A percentile compares a stretch with the other conserved stretches of the same genome.
Conservation (phyloP, 352 stramenopile species). For the Pythium utonaiense region DNA sequence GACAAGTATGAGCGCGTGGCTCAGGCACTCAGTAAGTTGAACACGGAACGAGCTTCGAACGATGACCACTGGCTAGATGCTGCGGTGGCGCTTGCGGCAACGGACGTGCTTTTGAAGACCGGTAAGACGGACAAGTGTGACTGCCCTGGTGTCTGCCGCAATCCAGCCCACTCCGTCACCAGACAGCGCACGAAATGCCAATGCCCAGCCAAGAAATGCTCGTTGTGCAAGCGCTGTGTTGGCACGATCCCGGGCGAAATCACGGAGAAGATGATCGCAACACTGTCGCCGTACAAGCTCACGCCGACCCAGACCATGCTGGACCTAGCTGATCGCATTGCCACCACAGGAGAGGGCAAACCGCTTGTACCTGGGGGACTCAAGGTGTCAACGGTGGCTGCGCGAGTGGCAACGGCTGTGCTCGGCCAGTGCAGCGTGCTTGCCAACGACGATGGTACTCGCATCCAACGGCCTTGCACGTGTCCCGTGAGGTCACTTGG, state of each 20-base stretch:
- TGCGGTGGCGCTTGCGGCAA: slow-evolving; percentile 69
- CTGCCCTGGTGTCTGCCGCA: slow-evolving; percentile 61
- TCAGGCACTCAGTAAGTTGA: slow-evolving; percentile 52
- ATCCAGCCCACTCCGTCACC: slow-evolving; percentile 55
- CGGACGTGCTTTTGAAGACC: slow-evolving; percentile 74
- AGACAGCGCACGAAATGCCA: slow-evolving; percentile 74
- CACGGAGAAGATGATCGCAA: slow-evolving; percentile 61
- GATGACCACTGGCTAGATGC: slow-evolving; percentile 72
- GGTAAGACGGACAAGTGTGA: slow-evolving; percentile 67
- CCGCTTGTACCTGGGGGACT: slow-evolving; percentile 30
- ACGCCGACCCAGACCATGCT: slow-evolving; percentile 35
- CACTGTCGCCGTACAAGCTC: slow-evolving; percentile 45
- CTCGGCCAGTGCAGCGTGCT: slow-evolving; percentile 70
- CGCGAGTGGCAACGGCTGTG: slow-evolving; percentile 63
- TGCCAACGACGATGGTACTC: slow-evolving; percentile 46
- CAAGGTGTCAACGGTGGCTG: slow-evolving; percentile 49
- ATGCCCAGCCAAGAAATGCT: slow-evolving; percentile 78
- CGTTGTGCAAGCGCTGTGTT: slow-evolving; percentile 67
- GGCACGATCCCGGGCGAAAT: slow-evolving; percentile 50
- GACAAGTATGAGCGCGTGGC: slow-evolving; percentile 86
- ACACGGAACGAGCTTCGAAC: slow-evolving; percentile 50
- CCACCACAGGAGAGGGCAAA: slow-evolving; percentile 47
- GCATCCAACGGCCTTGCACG: slow-evolving; percentile 66
- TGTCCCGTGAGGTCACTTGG: slow-evolving; percentile 72
- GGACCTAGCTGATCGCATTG: slow-evolving; percentile 44